These are phyloP conservation scores for Cylindrotheca fusiformis DNA, from an alignment of 108 stramenopile species.

Conservation along the genomic window DNA sequence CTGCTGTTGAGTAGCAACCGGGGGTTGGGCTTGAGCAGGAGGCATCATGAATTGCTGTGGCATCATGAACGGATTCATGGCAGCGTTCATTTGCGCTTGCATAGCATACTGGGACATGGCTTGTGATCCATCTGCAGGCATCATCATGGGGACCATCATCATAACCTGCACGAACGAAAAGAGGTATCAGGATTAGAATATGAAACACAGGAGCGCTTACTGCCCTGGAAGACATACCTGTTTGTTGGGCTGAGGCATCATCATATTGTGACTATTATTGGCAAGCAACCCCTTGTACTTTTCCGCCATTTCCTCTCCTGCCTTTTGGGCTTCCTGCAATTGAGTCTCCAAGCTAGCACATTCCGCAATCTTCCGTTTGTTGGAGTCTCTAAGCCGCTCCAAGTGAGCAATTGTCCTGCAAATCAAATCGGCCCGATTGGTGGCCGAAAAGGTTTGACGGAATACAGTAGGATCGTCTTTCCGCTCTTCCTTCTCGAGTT, in stretches of 20 bases:
- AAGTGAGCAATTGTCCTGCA: conserved; percentile 61
- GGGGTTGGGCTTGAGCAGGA: neutral
- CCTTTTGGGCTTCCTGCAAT: conserved; percentile 49
- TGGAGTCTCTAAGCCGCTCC: conserved; percentile 36
- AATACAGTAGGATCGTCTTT: conserved; percentile 15
- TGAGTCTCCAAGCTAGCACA: conserved; percentile 52
- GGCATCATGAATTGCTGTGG: conserved; percentile 20
- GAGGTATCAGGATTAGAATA: too few relatives aligned
- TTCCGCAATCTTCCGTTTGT: conserved; percentile 40
- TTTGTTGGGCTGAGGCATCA: conserved; percentile 11
- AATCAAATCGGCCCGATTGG: conserved; percentile 84
- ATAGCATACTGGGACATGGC: conserved; percentile 1
- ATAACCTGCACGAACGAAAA: conserved; percentile 69
- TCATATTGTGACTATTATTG: conserved; percentile 9
- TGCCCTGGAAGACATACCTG: conserved; percentile 10
- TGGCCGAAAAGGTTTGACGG: conserved; percentile 37
- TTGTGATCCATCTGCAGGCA: conserved; percentile 42
- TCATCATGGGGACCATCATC: conserved; percentile 91
- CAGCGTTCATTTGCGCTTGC: neutral
- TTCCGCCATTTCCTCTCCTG: conserved; percentile 47
- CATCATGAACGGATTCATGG: conserved; percentile 22
- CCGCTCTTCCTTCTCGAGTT: conserved; percentile 59
- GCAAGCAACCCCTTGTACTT: conserved; percentile 40
- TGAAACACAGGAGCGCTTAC: too few relatives aligned
- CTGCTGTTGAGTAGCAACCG: neutral